Base-by-base conservation (phyloP, 148 eudicot genomes). In the Rhododendron simsii region DNA sequence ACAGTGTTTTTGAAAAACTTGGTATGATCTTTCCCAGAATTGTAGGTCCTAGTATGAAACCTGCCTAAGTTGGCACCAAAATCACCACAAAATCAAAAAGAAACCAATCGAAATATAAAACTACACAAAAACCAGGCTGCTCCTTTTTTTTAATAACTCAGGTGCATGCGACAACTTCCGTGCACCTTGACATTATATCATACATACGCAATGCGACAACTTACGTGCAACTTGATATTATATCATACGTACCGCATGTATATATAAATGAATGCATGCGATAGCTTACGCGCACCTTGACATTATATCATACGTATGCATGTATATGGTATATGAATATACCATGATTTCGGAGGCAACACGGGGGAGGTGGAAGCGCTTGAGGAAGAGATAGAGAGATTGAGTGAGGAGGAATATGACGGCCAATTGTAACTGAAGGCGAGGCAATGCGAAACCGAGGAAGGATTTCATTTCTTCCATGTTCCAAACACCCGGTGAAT, bases 1-100 rank as follows among this genome's bases (percentile, higher is more conserved):
- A 90, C 28, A 90, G 39, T 26, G 48, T 81, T 0, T 11, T 4
- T 23, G 59, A 2, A 18, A 78, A 37, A 16, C 11, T 10, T n/a
- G 84, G 80, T 63, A 86, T 50, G 47, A 53, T 9, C 28, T 13
- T 33, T 55, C 91, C 90, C 2, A 88, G 45, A 76, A 90, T 15
- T 23, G 88, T 90, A 75, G 88, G 88, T 47, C 91, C 91, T 23
- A 90, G 76, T 33, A 90, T 50, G 47, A 90, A 51, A 50, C 90
- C 91, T 55, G 88, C 90, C 91, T 90, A 55, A 84, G 57, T 84
- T 81, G 23, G 78, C 30, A 81, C 71, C 65, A 80, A 61, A 47
- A 63, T 69, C 28, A 51, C 5, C 80, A 84, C 4, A 23, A 45
- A 53, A 30, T 20, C 26, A 61, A 2, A 2, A 20, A 61, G 26